Evolutionary conservation across 2,329 filamentous ascomycete species (phyloP).

Genomic region (Penicillium freii): DNA sequence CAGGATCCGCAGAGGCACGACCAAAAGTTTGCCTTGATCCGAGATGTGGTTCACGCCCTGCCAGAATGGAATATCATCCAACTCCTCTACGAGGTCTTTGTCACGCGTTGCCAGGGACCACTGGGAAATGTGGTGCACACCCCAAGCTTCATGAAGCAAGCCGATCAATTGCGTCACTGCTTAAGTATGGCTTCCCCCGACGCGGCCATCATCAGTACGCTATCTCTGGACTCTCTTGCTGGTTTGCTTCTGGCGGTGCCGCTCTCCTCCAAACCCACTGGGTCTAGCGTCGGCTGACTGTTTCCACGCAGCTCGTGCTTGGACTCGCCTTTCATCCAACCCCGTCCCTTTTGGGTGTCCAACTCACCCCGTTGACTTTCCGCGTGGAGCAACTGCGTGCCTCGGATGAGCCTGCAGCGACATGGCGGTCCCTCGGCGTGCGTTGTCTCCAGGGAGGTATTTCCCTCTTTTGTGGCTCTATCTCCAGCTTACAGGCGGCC

Average conservation of each 20-base stretch:
- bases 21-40: background rate
- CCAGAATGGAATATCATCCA: constrained; percentile 6
- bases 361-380: background rate
- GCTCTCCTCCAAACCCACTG: background rate
- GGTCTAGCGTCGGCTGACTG: background rate
- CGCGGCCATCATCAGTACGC: background rate
- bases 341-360: background rate
- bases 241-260: background rate
- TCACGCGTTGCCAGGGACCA: constrained; percentile 12
- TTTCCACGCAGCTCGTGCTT: background rate
- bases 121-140: constrained; percentile 14
- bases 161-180: background rate
- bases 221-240: background rate
- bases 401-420: background rate
- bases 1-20: background rate
- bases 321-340: background rate
- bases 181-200: background rate
- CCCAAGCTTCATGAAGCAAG: constrained; percentile 8
- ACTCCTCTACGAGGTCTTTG: constrained; percentile 8
- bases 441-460: background rate
- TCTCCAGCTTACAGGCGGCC: background rate
- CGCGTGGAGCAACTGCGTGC: background rate
- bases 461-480: background rate
- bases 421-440: background rate
- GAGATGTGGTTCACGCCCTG: background rate